phyloP scores from a whole-genome alignment of 176 grass and related monocot genomes.

The Oryza australiensis region DNA sequence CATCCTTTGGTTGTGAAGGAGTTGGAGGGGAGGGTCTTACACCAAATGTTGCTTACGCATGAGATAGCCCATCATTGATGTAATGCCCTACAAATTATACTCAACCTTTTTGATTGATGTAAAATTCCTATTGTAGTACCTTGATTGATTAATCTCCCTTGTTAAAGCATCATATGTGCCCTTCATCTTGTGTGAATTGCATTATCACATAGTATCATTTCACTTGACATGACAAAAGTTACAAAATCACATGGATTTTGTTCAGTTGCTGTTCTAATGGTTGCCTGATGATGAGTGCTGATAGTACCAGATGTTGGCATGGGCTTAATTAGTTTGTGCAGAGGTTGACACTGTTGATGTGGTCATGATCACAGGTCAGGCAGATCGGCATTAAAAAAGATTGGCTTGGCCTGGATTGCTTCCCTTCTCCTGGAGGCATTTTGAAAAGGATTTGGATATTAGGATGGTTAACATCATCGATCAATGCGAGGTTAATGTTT shows the following conservation, averaged over 20 bases:
- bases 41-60: conserved; percentile 27
- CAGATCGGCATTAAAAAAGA: conserved; percentile 6
- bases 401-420: conserved; percentile 15
- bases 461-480: conserved; percentile 43
- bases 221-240: not conserved
- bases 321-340: not conserved
- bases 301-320: not conserved
- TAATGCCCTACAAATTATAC: conserved; percentile 22
- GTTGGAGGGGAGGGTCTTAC: conserved; percentile 16
- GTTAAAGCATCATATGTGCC: not conserved
- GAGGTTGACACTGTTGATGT: conserved; percentile 22
- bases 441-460: conserved; percentile 22
- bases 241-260: not conserved
- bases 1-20: conserved; percentile 27
- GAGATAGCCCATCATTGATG: conserved; percentile 36
- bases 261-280: not conserved
- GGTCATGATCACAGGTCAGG: not conserved
- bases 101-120: conserved; percentile 27
- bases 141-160: not conserved
- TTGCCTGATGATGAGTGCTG: conserved; percentile 4
- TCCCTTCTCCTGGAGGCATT: not conserved
- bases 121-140: conserved; percentile 15
- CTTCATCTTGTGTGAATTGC: not conserved
- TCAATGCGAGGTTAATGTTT: conserved; percentile 36
- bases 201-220: not conserved